phyloP scores from a whole-genome alignment of 202 grass and related monocot species.

The Elaeis oleifera region DNA sequence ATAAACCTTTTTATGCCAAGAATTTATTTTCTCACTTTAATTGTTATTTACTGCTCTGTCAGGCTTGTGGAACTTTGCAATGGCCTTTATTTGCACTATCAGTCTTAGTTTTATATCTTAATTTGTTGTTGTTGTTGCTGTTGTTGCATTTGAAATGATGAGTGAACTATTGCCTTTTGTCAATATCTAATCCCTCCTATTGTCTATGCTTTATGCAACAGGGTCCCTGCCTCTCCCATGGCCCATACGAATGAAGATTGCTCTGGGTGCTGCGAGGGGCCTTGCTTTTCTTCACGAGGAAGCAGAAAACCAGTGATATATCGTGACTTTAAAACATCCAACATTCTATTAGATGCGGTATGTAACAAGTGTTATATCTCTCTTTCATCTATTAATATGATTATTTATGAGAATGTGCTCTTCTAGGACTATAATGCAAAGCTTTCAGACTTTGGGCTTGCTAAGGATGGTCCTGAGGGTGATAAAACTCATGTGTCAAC shows the following conservation, averaged over 20 bases:
- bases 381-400: constrained; percentile 11
- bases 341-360: constrained; percentile 88
- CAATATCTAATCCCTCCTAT: constrained; percentile 7
- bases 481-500: constrained; percentile 91
- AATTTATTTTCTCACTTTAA: too few species aligned
- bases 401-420: constrained; percentile 25
- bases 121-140: too few species aligned
- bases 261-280: constrained; percentile 88
- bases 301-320: constrained; percentile 92
- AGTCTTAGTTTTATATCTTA: too few species aligned
- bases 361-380: constrained; percentile 18
- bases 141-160: too few species aligned
- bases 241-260: constrained; percentile 91
- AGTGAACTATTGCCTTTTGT: too few species aligned
- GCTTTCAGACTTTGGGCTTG: constrained; percentile 79
- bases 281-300: constrained; percentile 96
- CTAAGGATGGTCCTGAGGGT: constrained; percentile 76
- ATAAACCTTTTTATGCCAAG: too few species aligned
- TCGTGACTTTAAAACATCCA: constrained; percentile 96
- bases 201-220: constrained; percentile 18
- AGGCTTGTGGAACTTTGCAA: too few species aligned
- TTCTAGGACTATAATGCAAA: constrained; percentile 79
- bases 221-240: constrained; percentile 82
- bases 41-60: too few species aligned
- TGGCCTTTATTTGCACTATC: too few species aligned